Percentiles rank a stretch among this genome's conserved stretches.
These are phyloP conservation scores for Diaporthe citrichinensis DNA, from an alignment of 2,329 filamentous ascomycete genomes.

Conservation along the genomic window DNA sequence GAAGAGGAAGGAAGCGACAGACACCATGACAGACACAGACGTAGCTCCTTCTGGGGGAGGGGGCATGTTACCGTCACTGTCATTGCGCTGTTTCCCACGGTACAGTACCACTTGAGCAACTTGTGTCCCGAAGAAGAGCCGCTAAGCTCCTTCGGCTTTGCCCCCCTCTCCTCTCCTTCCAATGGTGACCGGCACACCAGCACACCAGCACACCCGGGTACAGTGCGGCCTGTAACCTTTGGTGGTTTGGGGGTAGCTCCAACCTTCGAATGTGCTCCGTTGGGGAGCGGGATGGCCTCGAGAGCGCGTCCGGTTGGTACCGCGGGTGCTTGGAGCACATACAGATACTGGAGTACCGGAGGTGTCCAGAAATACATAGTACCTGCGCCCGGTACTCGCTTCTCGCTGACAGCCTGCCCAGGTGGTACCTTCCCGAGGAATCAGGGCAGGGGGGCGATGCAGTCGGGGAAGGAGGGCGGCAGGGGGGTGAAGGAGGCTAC, in stretches of 20 bases:
- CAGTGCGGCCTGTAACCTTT: conserved; percentile 1
- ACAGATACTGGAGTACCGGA: background rate
- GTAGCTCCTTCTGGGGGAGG: conserved; percentile 8
- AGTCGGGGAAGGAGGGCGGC: conserved; percentile 27
- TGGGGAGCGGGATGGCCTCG: background rate
- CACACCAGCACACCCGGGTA: conserved; percentile 7
- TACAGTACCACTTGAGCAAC: conserved; percentile 21
- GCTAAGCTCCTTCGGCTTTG: conserved; percentile 30
- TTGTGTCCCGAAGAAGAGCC: conserved; percentile 31
- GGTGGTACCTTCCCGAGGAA: conserved; percentile 15
- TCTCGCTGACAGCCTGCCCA: conserved; percentile 18
- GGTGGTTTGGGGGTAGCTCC: background rate
- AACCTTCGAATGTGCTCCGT: conserved; percentile 1
- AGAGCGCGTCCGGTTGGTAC: background rate
- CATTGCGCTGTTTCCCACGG: background rate
- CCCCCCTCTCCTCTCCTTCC: background rate
- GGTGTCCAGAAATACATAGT: background rate
- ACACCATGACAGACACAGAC: background rate
- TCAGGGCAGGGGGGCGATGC: conserved; percentile 27
- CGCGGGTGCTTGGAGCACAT: background rate
- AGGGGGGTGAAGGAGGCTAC: conserved; percentile 11
- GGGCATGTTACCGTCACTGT: conserved; percentile 15
- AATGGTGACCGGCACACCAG: conserved; percentile 15
- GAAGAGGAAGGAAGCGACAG: background rate
- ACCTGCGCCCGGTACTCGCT: conserved; percentile 1